These are phyloP conservation scores for Hortaea werneckii DNA, from an alignment of 2,329 filamentous ascomycete genomes.

Conservation along the genomic window DNA sequence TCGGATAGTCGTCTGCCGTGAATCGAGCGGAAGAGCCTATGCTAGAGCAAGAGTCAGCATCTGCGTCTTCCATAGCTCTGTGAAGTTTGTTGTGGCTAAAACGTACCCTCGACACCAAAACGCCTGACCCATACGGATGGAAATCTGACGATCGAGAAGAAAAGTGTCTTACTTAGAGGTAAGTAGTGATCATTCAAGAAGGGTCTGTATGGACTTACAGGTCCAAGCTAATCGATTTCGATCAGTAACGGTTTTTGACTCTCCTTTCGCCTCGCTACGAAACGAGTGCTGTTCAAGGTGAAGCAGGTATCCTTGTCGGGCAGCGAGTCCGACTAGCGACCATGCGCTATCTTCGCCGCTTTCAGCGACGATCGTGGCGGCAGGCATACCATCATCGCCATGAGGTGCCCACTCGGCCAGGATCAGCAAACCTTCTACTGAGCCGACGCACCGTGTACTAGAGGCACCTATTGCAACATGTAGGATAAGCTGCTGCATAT, in stretches of 20 bases:
- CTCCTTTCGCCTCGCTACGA: constrained; percentile 17
- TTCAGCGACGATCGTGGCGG: constrained; percentile 24
- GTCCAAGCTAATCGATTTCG: constrained; percentile 25
- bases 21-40: constrained; percentile 24
- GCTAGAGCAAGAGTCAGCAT: no score
- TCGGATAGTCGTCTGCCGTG: constrained; percentile 23
- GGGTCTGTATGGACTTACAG: no score
- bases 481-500: constrained; percentile 25
- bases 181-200: no score
- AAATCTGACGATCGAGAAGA: constrained; percentile 21
- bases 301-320: constrained; percentile 25
- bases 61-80: no score
- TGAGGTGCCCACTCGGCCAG: constrained; percentile 25
- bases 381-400: constrained; percentile 16
- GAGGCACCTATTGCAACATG: constrained; percentile 22
- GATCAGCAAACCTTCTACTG: constrained; percentile 26
- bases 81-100: no score
- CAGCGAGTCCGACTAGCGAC: constrained; percentile 26
- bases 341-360: constrained; percentile 20
- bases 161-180: constrained; percentile 20
- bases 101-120: constrained; percentile 22
- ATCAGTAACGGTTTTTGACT: constrained; percentile 18
- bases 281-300: constrained; percentile 26
- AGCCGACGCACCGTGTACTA: constrained; percentile 17
- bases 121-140: constrained; percentile 24